Base-by-base conservation (phyloP, 495 filamentous ascomycete species). In the Cudoniella acicularis region DNA sequence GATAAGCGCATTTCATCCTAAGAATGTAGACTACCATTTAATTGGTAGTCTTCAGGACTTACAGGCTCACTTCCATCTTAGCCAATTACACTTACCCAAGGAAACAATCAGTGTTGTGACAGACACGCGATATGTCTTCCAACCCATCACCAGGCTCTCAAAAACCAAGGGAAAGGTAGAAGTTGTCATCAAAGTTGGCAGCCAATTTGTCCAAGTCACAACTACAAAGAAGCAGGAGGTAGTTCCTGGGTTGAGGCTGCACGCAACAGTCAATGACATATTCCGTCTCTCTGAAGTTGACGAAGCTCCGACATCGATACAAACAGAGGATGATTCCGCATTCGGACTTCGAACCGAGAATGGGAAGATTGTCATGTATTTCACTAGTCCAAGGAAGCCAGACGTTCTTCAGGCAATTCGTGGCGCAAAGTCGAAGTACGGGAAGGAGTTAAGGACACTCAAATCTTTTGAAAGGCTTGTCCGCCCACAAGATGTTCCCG, bases 281-380 rank as follows among this genome's bases (percentile, higher is more conserved):
- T 87, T 85, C 69, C 78, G 84, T 23, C 73, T 87, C 10, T 73
- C 78, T 10, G 84, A 87, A 46, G 73, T 87, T 10, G 84, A 86
- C 43, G 84, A 87, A 67, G 80, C 83, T 10, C 75, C 81, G 8
- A 82, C 79, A 9, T 79, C 81, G 2, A 83, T 85, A 57, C 75
- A 80, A 57, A 83, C 80, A 0, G 83, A 86, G 50, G 83, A 86
- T 36, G 83, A 87, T 66, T 82, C 82, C n/a, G 81, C 83, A 3
- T 87, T 87, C 69, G 84, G 84, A 0, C 72, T 87, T 17, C 75
- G 83, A 50, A 84, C 83, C 1, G 84, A 86, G 57, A 84, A 83
- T 60, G 84, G 84, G 60, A 87, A 83, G 69, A 82, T 84, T 43
- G 77, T 83, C 53, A 83, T 87, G 81, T 86, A 82, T 67, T 87